Evolutionary conservation across 2,329 filamentous ascomycete species (phyloP), one percentile per base, ranked within the genome.

Genomic region (Phyllachora maydis): DNA sequence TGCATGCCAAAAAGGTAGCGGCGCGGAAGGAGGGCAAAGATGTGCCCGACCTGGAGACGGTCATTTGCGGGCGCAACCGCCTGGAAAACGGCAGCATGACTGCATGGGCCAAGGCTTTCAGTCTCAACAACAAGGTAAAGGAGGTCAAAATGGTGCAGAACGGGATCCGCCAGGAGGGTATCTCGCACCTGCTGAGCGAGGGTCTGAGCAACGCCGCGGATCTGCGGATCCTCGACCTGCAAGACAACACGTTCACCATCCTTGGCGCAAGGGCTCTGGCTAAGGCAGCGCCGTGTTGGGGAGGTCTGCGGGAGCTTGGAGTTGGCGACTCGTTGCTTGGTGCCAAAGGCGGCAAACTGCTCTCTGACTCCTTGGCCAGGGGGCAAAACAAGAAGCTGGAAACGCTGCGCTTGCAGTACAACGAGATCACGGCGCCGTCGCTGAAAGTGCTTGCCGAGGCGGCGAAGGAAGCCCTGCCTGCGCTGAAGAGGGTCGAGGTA

Each of bases 81-180:
- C 62, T 98, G 23, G 88, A 98, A 54, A 92, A 83, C 39, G 88
- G 85, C 35, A 88, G 75, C 43, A 98, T 98, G 88, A 68, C 66
- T 9, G 83, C 85, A 0, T 98, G 88, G 88, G 82, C 83, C 19
- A 76, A 74, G 45, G 64, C 81, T 1, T 93, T 79, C 47, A 68
- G 70, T 38, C 71, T 85, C 28, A 81, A 95, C 44, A 69, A 64
- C 34, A 73, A 75, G 27, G 65, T 98, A 32, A 76, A 73, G 50
- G 70, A 70, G 28, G 67, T 98, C 36, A 90, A 85, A 59, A 95
- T 98, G 88, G 81, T 91, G 14, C 88, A 95, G 50, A 95, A 98
- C 46, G 88, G 88, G 24, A 98, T 98, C 36, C 67, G 88, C 20
- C 79, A 85, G 43, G 82, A 95, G 47, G 88, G 88, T 30, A 88